Evolutionary conservation across 306 rosid genomes (phyloP).

Genomic region (Alnus glutinosa): DNA sequence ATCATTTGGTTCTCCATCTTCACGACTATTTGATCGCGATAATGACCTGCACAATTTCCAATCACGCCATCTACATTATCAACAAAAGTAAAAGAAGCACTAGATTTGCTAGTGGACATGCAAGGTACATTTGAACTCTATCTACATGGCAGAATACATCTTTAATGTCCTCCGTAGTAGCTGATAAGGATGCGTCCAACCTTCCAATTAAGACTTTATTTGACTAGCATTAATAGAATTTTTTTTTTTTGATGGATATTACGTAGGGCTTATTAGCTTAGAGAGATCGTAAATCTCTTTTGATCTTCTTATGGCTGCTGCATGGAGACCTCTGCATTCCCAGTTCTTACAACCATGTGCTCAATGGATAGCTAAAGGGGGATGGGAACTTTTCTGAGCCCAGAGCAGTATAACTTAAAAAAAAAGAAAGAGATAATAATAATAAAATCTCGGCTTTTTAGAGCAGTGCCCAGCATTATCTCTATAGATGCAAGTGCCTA

Average conservation of each 20-base stretch:
- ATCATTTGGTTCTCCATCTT: slow-evolving; percentile 30
- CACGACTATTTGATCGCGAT: slow-evolving; percentile 26
- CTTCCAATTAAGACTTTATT: not conserved
- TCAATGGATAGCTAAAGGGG: no score
- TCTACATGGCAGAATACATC: slow-evolving; percentile 8
- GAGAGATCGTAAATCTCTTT: not conserved
- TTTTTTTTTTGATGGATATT: not conserved
- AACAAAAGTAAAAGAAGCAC: not conserved
- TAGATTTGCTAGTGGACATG: slow-evolving; percentile 16
- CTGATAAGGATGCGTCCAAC: not conserved
- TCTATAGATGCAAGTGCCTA: no score
- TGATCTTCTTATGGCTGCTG: not conserved
- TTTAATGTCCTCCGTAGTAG: slow-evolving; percentile 3
- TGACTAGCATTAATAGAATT: not conserved
- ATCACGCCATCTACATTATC: not conserved
- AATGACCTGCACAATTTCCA: slow-evolving; percentile 47
- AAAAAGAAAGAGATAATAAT: no score
- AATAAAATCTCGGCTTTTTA: no score
- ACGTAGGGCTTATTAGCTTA: not conserved
- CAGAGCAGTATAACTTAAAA: no score
- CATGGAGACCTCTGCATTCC: not conserved
- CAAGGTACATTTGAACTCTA: slow-evolving; percentile 11
- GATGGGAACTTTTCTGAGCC: no score
- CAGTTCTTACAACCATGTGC: no score
- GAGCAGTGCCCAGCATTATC: no score